Percentiles rank a stretch among this genome's conserved stretches.
These are phyloP conservation scores for Olyra latifolia DNA, from an alignment of 176 grass and related monocot genomes.

Conservation along the genomic window DNA sequence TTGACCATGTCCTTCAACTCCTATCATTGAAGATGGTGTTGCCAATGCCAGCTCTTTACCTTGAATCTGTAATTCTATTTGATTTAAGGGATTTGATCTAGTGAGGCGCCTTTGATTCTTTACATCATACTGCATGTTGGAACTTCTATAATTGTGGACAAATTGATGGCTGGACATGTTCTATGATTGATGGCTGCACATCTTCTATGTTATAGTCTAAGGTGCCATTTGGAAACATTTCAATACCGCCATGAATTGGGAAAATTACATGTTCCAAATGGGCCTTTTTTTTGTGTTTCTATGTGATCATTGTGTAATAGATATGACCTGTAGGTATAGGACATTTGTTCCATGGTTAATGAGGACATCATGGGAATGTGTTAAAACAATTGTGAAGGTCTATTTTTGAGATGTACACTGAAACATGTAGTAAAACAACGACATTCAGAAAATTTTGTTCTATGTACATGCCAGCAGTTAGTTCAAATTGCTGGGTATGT, in stretches of 20 bases:
- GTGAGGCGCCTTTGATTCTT: neutral
- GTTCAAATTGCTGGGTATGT: too few species aligned
- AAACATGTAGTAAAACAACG: too few species aligned
- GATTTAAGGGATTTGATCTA: neutral
- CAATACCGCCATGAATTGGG: too few species aligned
- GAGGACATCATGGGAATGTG: neutral
- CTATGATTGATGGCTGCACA: neutral
- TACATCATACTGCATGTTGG: neutral
- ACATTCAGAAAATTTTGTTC: too few species aligned
- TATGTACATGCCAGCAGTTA: too few species aligned
- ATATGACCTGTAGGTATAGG: neutral
- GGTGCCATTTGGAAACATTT: neutral
- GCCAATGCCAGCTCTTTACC: neutral
- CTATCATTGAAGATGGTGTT: too few species aligned
- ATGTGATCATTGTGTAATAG: neutral
- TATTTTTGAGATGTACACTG: neutral
- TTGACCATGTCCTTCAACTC: too few species aligned
- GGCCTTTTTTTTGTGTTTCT: neutral
- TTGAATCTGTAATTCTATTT: neutral
- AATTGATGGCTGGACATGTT: too few species aligned
- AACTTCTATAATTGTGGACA: neutral
- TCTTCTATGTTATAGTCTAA: neutral
- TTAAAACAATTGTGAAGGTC: neutral
- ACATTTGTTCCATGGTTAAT: neutral
- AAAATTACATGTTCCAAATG: too few species aligned